Evolutionary conservation across 805 yeast genomes (phyloP).

Genomic region (Blastobotrys parvus): DNA sequence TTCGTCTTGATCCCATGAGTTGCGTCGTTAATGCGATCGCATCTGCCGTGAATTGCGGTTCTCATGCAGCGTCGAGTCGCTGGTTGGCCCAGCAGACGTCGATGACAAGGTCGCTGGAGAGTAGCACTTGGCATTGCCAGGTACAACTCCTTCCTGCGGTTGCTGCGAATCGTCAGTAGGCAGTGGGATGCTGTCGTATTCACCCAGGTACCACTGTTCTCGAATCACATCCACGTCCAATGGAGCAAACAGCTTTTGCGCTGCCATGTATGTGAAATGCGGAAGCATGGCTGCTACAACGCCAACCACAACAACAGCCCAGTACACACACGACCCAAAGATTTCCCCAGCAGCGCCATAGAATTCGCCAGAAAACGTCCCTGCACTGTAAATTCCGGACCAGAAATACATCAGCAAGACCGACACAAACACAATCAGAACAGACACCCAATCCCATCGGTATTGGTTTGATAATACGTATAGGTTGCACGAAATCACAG

Average conservation of each 20-base stretch:
- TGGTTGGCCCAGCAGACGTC: too few relatives aligned
- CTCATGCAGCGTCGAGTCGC: background rate
- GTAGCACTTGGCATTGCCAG: too few relatives aligned
- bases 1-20: background rate
- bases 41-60: too few relatives aligned
- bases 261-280: slow-evolving; percentile 44
- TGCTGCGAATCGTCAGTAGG: background rate
- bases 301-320: slow-evolving; percentile 58
- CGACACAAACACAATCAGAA: slow-evolving; percentile 46
- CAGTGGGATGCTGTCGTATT: slow-evolving; percentile 12
- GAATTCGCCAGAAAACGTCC: slow-evolving; percentile 45
- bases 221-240: slow-evolving; percentile 63
- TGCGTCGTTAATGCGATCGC: too few relatives aligned
- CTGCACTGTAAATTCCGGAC: slow-evolving; percentile 72
- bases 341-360: slow-evolving; percentile 56
- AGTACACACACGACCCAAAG: slow-evolving; percentile 53
- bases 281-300: slow-evolving; percentile 51
- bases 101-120: too few relatives aligned
- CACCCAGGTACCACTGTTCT: slow-evolving; percentile 37
- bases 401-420: slow-evolving; percentile 55
- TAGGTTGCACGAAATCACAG: slow-evolving; percentile 56
- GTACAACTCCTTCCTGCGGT: too few relatives aligned
- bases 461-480: slow-evolving; percentile 61
- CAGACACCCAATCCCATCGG: slow-evolving; percentile 71
- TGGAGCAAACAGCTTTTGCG: slow-evolving; percentile 48